Percentiles rank a stretch among this genome's conserved stretches.
These are phyloP conservation scores for Sequoia sempervirens DNA, from an alignment of 75 land plant species.

Conservation along the genomic window DNA sequence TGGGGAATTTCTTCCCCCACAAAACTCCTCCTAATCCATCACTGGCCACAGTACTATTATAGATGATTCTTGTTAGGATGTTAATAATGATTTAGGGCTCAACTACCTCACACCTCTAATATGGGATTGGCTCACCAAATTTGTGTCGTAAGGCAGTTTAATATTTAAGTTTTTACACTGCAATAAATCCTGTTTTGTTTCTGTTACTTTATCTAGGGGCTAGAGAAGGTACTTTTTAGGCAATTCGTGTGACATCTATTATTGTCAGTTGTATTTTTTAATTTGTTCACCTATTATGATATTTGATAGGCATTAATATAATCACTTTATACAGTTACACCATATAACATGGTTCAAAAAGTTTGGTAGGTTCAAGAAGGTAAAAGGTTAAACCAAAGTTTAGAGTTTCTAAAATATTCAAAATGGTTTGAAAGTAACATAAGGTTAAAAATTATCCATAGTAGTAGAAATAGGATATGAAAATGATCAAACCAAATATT, in stretches of 20 bases:
- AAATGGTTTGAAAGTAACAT: too few species aligned
- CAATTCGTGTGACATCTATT: neutral
- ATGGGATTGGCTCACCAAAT: neutral
- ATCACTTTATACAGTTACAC: neutral
- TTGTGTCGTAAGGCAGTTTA: neutral
- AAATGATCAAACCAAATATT: too few species aligned
- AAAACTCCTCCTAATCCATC: neutral
- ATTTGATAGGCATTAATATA: neutral
- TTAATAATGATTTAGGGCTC: neutral
- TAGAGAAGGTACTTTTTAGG: neutral
- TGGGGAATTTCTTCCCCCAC: neutral
- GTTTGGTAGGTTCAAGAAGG: too few species aligned
- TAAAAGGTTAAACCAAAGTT: too few species aligned
- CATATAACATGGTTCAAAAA: too few species aligned
- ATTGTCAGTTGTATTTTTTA: neutral
- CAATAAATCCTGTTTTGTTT: neutral
- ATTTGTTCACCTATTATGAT: neutral
- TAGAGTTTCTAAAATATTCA: too few species aligned
- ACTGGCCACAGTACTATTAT: neutral
- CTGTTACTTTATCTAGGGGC: neutral
- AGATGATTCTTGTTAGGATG: too few species aligned
- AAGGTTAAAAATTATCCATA: too few species aligned
- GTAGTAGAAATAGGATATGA: too few species aligned
- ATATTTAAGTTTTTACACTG: neutral
- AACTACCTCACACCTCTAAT: neutral